These are phyloP conservation scores for Cordyceps javanica DNA, from an alignment of 2,329 filamentous ascomycete genomes.

Conservation along the genomic window DNA sequence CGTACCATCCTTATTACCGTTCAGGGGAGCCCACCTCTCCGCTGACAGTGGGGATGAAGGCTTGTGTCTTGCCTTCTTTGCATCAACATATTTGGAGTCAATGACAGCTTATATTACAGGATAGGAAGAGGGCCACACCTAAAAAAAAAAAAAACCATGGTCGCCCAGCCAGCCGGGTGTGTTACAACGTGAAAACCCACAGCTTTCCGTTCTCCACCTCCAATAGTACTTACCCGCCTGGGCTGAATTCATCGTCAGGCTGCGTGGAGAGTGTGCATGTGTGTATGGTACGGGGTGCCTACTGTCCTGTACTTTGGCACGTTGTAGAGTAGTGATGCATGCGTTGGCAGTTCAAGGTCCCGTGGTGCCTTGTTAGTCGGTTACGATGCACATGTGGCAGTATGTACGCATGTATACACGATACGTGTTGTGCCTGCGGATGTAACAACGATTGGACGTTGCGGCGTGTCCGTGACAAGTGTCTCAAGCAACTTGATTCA, in stretches of 20 bases:
- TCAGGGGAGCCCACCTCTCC: constrained; percentile 5
- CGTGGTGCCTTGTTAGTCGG: constrained; percentile 1
- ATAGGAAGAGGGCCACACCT: background rate
- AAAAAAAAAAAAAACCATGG: background rate
- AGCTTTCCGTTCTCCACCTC: background rate
- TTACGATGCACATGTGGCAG: background rate
- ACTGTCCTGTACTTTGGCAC: background rate
- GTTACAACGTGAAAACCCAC: background rate
- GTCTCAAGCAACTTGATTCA: background rate
- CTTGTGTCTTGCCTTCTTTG: background rate
- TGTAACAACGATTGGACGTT: background rate
- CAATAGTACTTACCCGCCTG: background rate
- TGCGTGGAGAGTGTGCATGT: background rate
- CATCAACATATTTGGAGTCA: background rate
- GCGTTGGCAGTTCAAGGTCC: constrained; percentile 5
- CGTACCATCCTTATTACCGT: constrained; percentile 9
- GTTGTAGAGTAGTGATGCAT: background rate
- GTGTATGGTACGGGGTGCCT: background rate
- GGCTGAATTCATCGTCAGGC: constrained; percentile 7
- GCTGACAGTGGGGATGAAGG: background rate
- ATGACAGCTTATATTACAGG: background rate
- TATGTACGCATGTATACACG: background rate
- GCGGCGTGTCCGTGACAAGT: constrained; percentile 6
- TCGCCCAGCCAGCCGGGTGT: constrained; percentile 5
- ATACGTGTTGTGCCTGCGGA: background rate